Percentiles rank a stretch among this genome's conserved stretches.
These are phyloP conservation scores for Leptographium lundbergii DNA, from an alignment of 2,329 filamentous ascomycete species.

Conservation along the genomic window DNA sequence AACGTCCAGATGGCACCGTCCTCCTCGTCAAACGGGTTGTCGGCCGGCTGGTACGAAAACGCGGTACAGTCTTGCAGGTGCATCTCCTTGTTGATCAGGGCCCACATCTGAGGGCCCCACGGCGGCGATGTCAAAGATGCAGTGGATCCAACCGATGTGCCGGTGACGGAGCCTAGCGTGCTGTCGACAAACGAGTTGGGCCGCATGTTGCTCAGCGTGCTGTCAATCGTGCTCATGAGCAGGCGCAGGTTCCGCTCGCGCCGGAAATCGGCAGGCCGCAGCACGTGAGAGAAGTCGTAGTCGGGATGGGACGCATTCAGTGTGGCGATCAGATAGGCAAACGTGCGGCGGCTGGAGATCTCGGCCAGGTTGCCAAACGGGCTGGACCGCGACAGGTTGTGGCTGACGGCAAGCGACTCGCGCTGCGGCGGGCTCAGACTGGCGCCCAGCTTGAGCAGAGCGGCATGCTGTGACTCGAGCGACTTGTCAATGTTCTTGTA, in stretches of 20 bases:
- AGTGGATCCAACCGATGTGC: slow-evolving; percentile 22
- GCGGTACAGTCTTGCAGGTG: slow-evolving; percentile 74
- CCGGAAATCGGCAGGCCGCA: slow-evolving; percentile 81
- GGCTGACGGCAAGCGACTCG: slow-evolving; percentile 49
- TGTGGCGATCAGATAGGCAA: slow-evolving; percentile 92
- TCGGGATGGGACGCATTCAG: slow-evolving; percentile 91
- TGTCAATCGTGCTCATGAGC: slow-evolving; percentile 81
- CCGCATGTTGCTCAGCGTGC: slow-evolving; percentile 73
- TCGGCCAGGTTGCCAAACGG: slow-evolving; percentile 87
- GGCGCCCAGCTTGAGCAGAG: slow-evolving; percentile 72
- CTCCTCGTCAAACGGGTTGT: slow-evolving; percentile 83
- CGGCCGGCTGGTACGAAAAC: slow-evolving; percentile 80
- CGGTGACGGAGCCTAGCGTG: slow-evolving; percentile 28
- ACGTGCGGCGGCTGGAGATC: slow-evolving; percentile 77
- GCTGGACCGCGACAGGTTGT: slow-evolving; percentile 75
- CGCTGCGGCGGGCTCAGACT: slow-evolving; percentile 76
- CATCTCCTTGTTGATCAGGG: slow-evolving; percentile 90
- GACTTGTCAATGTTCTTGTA: slow-evolving; percentile 92
- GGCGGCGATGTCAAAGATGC: slow-evolving; percentile 37
- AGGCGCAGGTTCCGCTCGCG: slow-evolving; percentile 66
- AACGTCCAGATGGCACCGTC: slow-evolving; percentile 90
- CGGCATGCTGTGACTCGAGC: slow-evolving; percentile 82
- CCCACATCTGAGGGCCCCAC: slow-evolving; percentile 90
- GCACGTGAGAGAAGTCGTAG: slow-evolving; percentile 91
- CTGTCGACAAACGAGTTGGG: slow-evolving; percentile 38